Base-by-base conservation (phyloP, 257 asterid genomes). In the Lycium barbarum region DNA sequence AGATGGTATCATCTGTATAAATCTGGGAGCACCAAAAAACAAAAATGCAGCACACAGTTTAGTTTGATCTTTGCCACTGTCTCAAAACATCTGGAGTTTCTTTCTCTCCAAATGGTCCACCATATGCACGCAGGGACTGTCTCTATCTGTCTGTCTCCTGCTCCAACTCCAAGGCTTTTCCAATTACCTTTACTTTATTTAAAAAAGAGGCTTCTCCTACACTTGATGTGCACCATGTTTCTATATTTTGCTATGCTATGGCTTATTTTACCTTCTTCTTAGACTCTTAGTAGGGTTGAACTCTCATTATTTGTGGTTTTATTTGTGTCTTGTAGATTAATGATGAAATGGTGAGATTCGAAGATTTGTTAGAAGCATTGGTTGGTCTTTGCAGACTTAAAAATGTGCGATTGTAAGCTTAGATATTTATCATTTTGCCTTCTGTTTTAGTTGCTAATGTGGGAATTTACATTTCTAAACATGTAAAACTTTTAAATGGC, bases 281-380 rank as follows among this genome's bases (percentile, higher is more conserved):
- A 7, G 76, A 68, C 51, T 36, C 81, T 49, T 53, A 26, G 22
- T 76, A 53, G 65, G 82, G 82, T 33, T 53, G 65, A 76, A 15
- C 65, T 76, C 81, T 53, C 68, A 35, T 59, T 53, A 84, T 73
- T 54, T 85, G n/a, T 54, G 15, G 66, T 76, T 26, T 84, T 79
- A 14, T 82, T 86, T 55, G 80, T 88, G 71, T 59, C 57, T 88
- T 91, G 92, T 94, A 96, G 99, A 88, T 93, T 40, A 88, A 93
- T 85, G 86, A 93, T 86, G 93, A 83, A 84, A 84, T 84, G 83
- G 90, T 85, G 82, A 89, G 90, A 85, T 84, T 90, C 85, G 94
- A 91, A 89, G 95, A 91, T 82, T 61, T 96, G 86, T 85, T 94
- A 55, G 92, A 90, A 87, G 97, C 98, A 81, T 89, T 96, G 91